Base-by-base conservation (phyloP, 2,329 filamentous ascomycete species). In the Aspergillus sp. region DNA sequence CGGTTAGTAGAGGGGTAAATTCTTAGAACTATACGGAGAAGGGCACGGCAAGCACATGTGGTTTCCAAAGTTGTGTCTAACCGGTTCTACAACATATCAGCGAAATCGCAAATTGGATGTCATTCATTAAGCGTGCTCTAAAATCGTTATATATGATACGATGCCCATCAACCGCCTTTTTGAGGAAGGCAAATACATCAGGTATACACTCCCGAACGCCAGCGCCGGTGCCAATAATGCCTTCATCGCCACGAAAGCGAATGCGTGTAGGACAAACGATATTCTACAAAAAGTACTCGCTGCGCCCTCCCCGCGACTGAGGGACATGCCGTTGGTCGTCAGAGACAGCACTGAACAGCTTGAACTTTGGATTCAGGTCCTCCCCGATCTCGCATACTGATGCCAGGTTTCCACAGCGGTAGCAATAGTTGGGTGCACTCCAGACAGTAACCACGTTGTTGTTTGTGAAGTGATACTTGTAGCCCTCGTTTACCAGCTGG, bases 401-500 rank as follows among this genome's bases (percentile, higher is more conserved):
- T 19, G 87, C 87, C 60, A 89, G 91, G 77, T 99, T 99, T 71
- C 95, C 95, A 72, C 93, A 99, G 75, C 93, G 86, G 82, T 99
- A 98, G 81, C 93, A 98, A 82, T 98, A 98, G 76, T 93, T 93
- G 60, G 90, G 90, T 41, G 90, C 90, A 87, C 71, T 85, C 83
- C 87, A 89, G 22, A 89, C 87, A 1, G 87, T 89, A 17, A 96
- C 93, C 42, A 97, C 93, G 12, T 96, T 96, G 77, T 95, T 93
- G 73, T 96, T 90, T 54, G 89, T 84, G 77, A 98, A 98, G 73
- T 98, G 93, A 74, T 96, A 98, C 85, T 90, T 90, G 79, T 89
- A 91, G 57, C 88, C 88, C 75, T 91, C 88, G 66, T 90, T 90
- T 62, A 90, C 88, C 20, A 91, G 79, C 70, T 91, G 88, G 76